Conservation (phyloP, 1,139 yeast species). For the Blastobotrys petasosporus region DNA sequence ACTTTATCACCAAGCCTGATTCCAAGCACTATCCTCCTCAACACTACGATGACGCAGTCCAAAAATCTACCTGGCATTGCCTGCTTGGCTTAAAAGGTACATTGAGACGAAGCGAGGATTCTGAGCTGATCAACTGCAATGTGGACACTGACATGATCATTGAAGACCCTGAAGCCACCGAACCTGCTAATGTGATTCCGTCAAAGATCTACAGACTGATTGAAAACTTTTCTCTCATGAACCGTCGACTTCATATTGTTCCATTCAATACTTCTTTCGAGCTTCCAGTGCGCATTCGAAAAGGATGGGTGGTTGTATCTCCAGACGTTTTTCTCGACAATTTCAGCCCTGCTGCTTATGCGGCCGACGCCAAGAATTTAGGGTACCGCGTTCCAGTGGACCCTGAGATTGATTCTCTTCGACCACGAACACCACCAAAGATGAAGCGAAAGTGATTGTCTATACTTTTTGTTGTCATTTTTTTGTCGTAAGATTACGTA, state of each 20-base stretch:
- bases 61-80: conserved; percentile 67
- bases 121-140: conserved; percentile 83
- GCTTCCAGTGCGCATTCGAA: conserved; percentile 60
- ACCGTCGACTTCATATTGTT: conserved; percentile 74
- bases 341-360: conserved; percentile 48
- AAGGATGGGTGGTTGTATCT: conserved; percentile 87
- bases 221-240: conserved; percentile 84
- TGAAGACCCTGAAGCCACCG: conserved; percentile 33
- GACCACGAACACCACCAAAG: conserved; percentile 73
- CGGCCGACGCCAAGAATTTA: conserved; percentile 37
- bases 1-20: conserved; percentile 39
- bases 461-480: background rate
- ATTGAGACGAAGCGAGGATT: conserved; percentile 76
- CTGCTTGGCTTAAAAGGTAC: conserved; percentile 98
- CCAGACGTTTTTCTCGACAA: conserved; percentile 77
- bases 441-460: conserved; percentile 6
- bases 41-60: conserved; percentile 19
- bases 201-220: conserved; percentile 71
- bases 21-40: conserved; percentile 26
- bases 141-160: conserved; percentile 83
- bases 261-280: conserved; percentile 47
- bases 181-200: conserved; percentile 53
- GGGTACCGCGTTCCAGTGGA: conserved; percentile 58
- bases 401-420: conserved; percentile 64
- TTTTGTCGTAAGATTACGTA: too few relatives aligned